phyloP scores from a whole-genome alignment of 1,139 yeast species.

The Debaryomycetaceae sp. region DNA sequence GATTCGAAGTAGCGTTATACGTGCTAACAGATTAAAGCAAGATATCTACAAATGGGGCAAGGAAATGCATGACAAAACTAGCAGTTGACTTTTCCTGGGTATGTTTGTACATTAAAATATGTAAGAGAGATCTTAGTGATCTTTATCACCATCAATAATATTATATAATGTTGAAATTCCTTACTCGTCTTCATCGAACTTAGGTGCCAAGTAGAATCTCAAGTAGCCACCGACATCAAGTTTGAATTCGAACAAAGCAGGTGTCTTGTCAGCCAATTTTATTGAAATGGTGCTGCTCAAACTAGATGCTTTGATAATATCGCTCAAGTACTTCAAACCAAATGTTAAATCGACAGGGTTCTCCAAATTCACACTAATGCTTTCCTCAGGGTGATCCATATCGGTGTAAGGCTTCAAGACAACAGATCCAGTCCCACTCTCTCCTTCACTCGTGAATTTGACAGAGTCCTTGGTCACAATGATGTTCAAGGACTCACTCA shows the following conservation, averaged over 20 bases:
- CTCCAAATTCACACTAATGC: slow-evolving; percentile 72
- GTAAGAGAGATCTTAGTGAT: background rate
- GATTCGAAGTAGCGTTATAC: slow-evolving; percentile 69
- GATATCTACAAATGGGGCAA: slow-evolving; percentile 77
- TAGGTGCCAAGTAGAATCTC: slow-evolving; percentile 96
- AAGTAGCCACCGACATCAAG: slow-evolving; percentile 85
- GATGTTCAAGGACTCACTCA: slow-evolving; percentile 84
- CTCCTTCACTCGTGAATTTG: slow-evolving; percentile 89
- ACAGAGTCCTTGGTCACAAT: slow-evolving; percentile 90
- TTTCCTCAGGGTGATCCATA: slow-evolving; percentile 73
- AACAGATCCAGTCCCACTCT: slow-evolving; percentile 83
- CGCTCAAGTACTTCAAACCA: slow-evolving; percentile 85
- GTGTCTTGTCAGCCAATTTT: slow-evolving; percentile 86
- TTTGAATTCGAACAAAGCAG: slow-evolving; percentile 91
- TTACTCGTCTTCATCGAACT: slow-evolving; percentile 85
- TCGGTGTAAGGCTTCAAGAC: slow-evolving; percentile 82
- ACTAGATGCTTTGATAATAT: slow-evolving; percentile 87
- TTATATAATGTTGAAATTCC: background rate
- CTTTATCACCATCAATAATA: slow-evolving; percentile 1
- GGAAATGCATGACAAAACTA: slow-evolving; percentile 72
- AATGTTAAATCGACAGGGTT: slow-evolving; percentile 88
- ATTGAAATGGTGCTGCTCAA: slow-evolving; percentile 75
- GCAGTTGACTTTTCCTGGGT: slow-evolving; percentile 12
- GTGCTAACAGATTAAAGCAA: slow-evolving; percentile 72
- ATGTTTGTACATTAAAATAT: background rate